phyloP scores from a whole-genome alignment of 192 early-diverging fungal genomes.

The Podila epigama region DNA sequence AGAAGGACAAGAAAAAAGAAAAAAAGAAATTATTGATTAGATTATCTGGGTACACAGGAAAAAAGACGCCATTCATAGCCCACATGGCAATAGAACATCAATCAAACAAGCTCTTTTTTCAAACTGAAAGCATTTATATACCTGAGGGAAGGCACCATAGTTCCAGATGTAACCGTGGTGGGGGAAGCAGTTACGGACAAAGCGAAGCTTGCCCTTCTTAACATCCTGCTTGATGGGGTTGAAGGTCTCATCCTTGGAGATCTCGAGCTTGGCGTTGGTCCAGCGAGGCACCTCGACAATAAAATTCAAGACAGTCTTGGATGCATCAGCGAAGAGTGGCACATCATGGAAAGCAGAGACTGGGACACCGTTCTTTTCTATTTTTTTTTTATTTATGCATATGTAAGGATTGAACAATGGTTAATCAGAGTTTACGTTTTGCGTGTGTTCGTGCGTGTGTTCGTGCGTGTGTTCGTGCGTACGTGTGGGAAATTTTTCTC shows the following conservation, averaged over 20 bases:
- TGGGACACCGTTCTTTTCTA: constrained; percentile 83
- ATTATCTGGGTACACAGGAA: too few relatives aligned
- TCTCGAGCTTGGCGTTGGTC: constrained; percentile 99
- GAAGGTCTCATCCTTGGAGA: constrained; percentile 93
- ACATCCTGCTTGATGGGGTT: constrained; percentile 99
- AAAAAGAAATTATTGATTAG: too few relatives aligned
- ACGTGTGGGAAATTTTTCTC: too few relatives aligned
- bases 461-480: too few relatives aligned
- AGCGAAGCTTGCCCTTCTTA: constrained; percentile 99
- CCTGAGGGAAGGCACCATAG: constrained; percentile 98
- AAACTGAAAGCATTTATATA: constrained; percentile 19
- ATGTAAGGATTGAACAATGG: too few relatives aligned
- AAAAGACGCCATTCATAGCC: too few relatives aligned
- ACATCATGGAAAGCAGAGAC: constrained; percentile 98
- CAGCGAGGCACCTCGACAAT: constrained; percentile 98
- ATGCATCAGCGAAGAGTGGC: constrained; percentile 89
- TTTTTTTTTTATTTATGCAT: too few relatives aligned
- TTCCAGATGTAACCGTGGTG: constrained; percentile 99
- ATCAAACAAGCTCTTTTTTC: background rate
- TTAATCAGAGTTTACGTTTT: too few relatives aligned
- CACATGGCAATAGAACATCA: background rate
- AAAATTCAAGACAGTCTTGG: constrained; percentile 96
- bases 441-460: too few relatives aligned
- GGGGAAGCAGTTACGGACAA: constrained; percentile 98
- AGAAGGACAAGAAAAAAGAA: too few relatives aligned